Conservation (phyloP, 768 basidiomycete genomes). For the Leccinum pellstonianum region DNA sequence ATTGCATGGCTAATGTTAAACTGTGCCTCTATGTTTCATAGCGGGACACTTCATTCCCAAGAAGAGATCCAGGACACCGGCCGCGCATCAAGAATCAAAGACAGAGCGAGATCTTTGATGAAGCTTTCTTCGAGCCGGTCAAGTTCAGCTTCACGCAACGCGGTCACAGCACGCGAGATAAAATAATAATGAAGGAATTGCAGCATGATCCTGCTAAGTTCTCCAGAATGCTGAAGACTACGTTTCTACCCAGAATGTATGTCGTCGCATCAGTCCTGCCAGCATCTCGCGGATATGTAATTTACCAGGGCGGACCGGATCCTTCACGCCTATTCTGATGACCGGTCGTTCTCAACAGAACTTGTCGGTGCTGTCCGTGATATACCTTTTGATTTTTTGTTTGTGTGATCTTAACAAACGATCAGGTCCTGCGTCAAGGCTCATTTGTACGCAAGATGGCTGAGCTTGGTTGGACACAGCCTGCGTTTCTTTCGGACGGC, state of each 20-base stretch:
- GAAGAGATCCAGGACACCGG: conserved; percentile 11
- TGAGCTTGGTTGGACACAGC: conserved; percentile 49
- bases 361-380: conserved; percentile 50
- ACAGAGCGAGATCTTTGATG: neutral
- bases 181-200: conserved; percentile 6
- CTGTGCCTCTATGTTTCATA: too few species aligned
- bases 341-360: conserved; percentile 52
- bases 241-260: neutral
- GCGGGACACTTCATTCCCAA: too few species aligned
- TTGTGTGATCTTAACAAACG: neutral
- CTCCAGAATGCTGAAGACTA: neutral
- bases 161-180: neutral
- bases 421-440: conserved; percentile 52
- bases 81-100: conserved; percentile 27
- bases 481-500: conserved; percentile 36
- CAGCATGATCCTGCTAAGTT: conserved; percentile 14
- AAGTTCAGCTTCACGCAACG: neutral
- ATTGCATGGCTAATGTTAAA: too few species aligned
- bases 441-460: conserved; percentile 55
- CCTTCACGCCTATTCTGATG: conserved; percentile 47
- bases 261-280: neutral
- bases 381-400: neutral
- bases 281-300: neutral
- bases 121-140: conserved; percentile 1
- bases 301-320: conserved; percentile 35